Evolutionary conservation across 2,329 filamentous ascomycete species (phyloP), one percentile per base, ranked within the genome.

Genomic region (Cladosporium sp.): DNA sequence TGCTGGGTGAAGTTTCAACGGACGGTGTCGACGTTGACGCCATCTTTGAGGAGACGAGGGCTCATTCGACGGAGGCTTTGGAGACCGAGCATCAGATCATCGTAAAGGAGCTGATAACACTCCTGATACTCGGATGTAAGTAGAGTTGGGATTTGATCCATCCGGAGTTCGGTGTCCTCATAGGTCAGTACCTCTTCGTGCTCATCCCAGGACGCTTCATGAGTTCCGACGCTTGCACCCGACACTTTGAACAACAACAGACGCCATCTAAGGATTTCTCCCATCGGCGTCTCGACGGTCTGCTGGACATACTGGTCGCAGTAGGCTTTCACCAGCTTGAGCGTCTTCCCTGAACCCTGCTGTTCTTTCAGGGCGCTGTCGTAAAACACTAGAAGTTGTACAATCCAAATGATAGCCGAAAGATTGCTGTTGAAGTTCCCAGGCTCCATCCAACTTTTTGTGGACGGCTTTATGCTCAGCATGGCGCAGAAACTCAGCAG

Each of bases 341-440:
- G 41, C 22, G 50, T 56, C 51, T 50, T 31, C 3, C 50, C 50
- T 11, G 32, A 33, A 18, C 50, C 54, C 13, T 37, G 31, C 38
- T 46, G 32, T 28, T 49, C 54, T 32, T 50, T 46, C 13, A 28
- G 41, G 33, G 51, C 45, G 18, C 51, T 50, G 41, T 54, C 44
- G 54, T 52, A 53, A 45, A 56, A 54, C 4, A 56, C 19, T 18
- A 56, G 11, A n/a, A 56, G 54, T 43, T 56, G 46, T n/a, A 56
- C 45, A 22, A 50, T 16, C 51, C 46, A 56, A 11, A 56, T 56
- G 1, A 51, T 54, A 4, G 38, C 46, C 16, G 51, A 56, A 10
- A 53, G 46, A 32, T 38, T 41, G 33, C 54, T 53, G 34, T 51
- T 54, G 35, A 56, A 56, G 51, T 56, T 54, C n/a, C 54, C 46